Conservation (phyloP, 148 eudicot species). For the Chenopodium suecicum region DNA sequence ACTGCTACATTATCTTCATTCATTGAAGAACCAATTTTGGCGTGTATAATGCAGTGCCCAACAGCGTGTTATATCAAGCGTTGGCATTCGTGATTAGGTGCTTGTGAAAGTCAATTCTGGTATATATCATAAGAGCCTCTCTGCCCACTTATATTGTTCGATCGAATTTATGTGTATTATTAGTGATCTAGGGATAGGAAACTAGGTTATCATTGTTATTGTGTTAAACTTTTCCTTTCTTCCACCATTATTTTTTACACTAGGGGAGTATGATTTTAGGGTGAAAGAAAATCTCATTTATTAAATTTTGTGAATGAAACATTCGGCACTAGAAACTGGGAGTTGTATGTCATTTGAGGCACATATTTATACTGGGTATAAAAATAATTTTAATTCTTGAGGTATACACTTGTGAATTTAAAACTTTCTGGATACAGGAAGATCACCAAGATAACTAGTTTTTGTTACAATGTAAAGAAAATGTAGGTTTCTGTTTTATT, state of each 20-base stretch:
- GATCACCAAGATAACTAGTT: not conserved
- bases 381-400: not conserved
- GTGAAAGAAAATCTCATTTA: not conserved
- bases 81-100: conserved; percentile 20
- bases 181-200: conserved; percentile 6
- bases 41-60: conserved; percentile 1
- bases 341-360: conserved; percentile 16
- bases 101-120: conserved; percentile 13
- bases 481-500: not conserved
- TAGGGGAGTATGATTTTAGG: not conserved
- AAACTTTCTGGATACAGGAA: not conserved
- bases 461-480: not conserved
- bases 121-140: conserved; percentile 25
- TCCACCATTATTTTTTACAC: not conserved
- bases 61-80: not conserved
- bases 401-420: not conserved
- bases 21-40: conserved; percentile 20
- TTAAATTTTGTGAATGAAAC: not conserved
- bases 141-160: conserved; percentile 10
- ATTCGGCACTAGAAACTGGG: conserved; percentile 3
- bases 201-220: conserved; percentile 11
- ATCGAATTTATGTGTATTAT: conserved; percentile 8
- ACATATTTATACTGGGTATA: conserved; percentile 15
- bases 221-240: not conserved
- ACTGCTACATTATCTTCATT: conserved; percentile 11